Conservation (phyloP, 2,329 filamentous ascomycete species). For the Fusarium redolens region DNA sequence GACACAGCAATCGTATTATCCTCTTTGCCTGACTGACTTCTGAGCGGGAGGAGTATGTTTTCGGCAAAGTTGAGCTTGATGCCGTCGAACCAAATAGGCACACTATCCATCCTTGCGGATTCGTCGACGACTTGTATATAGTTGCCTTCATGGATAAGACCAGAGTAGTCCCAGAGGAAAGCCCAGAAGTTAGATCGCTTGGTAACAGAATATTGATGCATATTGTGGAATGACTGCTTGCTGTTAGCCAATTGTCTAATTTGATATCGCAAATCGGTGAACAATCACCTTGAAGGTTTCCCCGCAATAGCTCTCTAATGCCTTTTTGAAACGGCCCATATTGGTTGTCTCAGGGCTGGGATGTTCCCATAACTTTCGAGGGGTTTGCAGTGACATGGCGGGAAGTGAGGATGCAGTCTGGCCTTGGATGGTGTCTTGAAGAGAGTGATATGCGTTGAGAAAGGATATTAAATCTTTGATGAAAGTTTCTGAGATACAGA, state of each 20-base stretch:
- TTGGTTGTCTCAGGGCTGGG: neutral
- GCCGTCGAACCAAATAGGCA: neutral
- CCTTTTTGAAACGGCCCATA: neutral
- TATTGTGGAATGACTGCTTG: neutral
- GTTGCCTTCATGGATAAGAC: neutral
- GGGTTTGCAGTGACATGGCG: too few species aligned
- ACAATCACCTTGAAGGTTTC: neutral
- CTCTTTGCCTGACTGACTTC: too few species aligned
- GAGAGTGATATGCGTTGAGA: too few species aligned
- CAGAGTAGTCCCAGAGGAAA: neutral
- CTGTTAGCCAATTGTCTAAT: neutral
- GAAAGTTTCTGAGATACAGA: too few species aligned
- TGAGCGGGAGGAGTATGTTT: neutral
- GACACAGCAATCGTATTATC: too few species aligned
- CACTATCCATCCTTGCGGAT: neutral
- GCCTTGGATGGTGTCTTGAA: too few species aligned
- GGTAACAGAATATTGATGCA: neutral
- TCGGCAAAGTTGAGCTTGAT: neutral
- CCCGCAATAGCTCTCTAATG: neutral
- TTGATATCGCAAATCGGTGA: too few species aligned
- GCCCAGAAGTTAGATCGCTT: neutral
- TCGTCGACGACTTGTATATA: neutral
- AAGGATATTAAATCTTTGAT: too few species aligned
- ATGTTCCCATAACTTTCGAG: neutral
- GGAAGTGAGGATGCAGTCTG: too few species aligned